Base-by-base conservation (phyloP, 768 basidiomycete genomes). In the Saitozyma sp. region DNA sequence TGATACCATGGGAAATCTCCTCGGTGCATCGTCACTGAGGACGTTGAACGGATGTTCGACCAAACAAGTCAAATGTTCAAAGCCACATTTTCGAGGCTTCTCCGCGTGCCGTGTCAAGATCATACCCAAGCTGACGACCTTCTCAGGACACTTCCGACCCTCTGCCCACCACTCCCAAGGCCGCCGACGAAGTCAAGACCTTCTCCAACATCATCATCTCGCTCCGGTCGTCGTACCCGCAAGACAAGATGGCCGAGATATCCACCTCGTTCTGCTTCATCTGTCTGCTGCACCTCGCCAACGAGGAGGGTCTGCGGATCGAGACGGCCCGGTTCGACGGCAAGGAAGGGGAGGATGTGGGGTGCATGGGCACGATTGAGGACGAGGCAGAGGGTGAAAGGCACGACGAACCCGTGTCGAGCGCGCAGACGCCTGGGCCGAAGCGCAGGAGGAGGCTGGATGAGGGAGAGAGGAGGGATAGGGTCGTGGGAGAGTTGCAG, bases 261-360 rank as follows among this genome's bases (percentile, higher is more conserved):
- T 96, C 93, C 78, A 98, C 96, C 14, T 95, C 92, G 67, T 98
- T 95, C 86, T 98, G 95, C 78, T 99, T 98, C 83, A 99, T 98
- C 78, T 98, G 96, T 74, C 82, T 98, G 29, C 82, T 99, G 16
- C 96, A 98, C 82, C 81, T 98, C 50, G 95, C 95, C 16, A 98
- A 99, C 76, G 96, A 98, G 80, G 90, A 92, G 72, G 96, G 95
- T 1, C 83, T 98, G 54, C 89, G 89, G 75, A 84, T 99, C 42
- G 89, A 81, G 65, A 70, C 78, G 9, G 79, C 74, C 6, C 54
- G 79, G 29, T 75, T 72, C 50, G 77, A 77, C 38, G 75, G 72
- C 7, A 66, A 67, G 39, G 75, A 73, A 14, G 66, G 59, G 42
- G 71, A 69, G 50, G 75, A 77, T 60, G 69, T 71, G 9, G 77